Evolutionary conservation across 2,329 filamentous ascomycete genomes (phyloP), one percentile per base, ranked within the genome.

Genomic region (Pseudocercospora ulei): DNA sequence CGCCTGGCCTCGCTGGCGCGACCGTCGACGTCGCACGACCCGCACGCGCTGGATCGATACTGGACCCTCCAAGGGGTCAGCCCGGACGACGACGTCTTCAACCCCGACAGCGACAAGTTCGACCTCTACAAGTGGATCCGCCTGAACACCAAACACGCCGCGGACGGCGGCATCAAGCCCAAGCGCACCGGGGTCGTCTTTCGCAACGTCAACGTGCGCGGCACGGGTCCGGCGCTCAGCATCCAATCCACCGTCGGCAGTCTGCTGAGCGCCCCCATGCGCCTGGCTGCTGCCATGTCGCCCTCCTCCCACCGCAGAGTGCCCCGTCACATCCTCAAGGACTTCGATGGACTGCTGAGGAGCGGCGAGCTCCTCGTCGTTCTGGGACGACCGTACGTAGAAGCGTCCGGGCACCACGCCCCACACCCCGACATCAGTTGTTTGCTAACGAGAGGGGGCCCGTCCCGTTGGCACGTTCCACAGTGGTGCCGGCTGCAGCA

Each of bases 211-310:
- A 72, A 71, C 39, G 75, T 84, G 0, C 76, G 68, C 4, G 80
- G 80, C 1, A 76, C 76, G 0, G 26, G 27, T 4, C 78, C 72
- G 2, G 75, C 76, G 1, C 56, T 84, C 13, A 76, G 82, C 47
- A 64, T 82, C 1, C 80, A 85, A 54, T 66, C 76, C 39, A 82
- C 74, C 1, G 75, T 85, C 2, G 68, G 65, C 1, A 75, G 75
- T 1, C 12, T 38, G 8, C 36, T 38, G 1, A 38, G 12, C 2
- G 16, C 25, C 6, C 36, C 36, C 7, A 60, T 81, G 9, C 66
- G 74, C 0, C 55, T 73, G 0, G 65, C 69, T 0, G 72, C 80
- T 40, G 61, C 70, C 30, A 64, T 80, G 28, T n/a, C n/a, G n/a
- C n/a, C n/a, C n/a, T 68, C 64, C 34, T 55, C 60, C 29, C 55